A percentile compares a stretch with the other conserved stretches of the same genome.
Evolutionary conservation across 1,139 yeast species (phyloP).

Genomic region (Candida labiduridarum): DNA sequence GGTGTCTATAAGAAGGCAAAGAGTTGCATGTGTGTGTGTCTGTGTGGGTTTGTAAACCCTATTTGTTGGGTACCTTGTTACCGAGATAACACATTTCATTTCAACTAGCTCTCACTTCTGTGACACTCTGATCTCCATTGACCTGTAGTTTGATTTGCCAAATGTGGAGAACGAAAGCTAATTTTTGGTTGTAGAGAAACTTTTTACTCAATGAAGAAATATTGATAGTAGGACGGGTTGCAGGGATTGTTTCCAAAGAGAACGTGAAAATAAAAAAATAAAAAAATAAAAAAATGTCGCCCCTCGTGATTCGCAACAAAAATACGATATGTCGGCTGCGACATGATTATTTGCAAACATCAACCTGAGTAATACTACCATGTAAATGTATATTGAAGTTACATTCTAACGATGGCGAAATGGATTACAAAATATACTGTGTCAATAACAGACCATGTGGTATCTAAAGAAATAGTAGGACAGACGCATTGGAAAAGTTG

Average conservation of each 20-base stretch:
- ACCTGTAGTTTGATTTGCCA: not conserved
- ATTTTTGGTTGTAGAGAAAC: not conserved
- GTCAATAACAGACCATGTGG: too few species aligned
- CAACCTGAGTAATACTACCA: too few species aligned
- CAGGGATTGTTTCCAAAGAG: too few species aligned
- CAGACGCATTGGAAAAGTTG: too few species aligned
- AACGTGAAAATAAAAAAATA: not conserved
- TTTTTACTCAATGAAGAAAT: constrained; percentile 2
- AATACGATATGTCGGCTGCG: not conserved
- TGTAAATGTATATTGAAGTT: too few species aligned
- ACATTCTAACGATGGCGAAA: too few species aligned
- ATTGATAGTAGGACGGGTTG: not conserved
- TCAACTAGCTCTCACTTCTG: not conserved
- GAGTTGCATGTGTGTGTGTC: too few species aligned
- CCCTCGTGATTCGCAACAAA: not conserved
- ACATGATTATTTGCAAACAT: not conserved
- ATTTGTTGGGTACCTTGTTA: too few species aligned
- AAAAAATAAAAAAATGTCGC: not conserved
- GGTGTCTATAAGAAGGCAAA: too few species aligned
- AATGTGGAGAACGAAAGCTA: constrained; percentile 1
- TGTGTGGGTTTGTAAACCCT: too few species aligned
- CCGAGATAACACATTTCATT: not conserved
- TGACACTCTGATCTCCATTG: not conserved
- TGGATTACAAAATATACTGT: too few species aligned
- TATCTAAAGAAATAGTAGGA: too few species aligned